Percentiles rank a stretch among this genome's conserved stretches.
Conservation (phyloP, 345 rosid genomes). For the Citrus trifoliata region DNA sequence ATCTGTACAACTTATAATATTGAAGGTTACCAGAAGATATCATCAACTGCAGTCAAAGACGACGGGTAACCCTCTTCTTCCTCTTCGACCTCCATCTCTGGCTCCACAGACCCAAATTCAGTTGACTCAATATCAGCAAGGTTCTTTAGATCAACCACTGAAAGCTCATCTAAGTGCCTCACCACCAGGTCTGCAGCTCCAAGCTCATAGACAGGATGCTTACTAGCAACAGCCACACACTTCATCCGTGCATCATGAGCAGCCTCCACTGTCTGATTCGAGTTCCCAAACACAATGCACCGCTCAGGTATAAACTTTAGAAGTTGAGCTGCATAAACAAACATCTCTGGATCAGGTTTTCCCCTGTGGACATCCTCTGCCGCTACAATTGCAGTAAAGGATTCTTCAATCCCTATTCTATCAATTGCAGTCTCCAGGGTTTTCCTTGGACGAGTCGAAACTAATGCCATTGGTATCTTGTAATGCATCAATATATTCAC, state of each 20-base stretch:
- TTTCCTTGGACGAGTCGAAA: slow-evolving; percentile 79
- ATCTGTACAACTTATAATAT: slow-evolving; percentile 51
- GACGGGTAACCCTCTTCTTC: slow-evolving; percentile 38
- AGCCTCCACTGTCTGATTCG: slow-evolving; percentile 89
- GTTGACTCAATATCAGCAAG: slow-evolving; percentile 76
- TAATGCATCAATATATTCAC: slow-evolving; percentile 74
- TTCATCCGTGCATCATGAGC: slow-evolving; percentile 94
- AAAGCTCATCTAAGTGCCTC: slow-evolving; percentile 71
- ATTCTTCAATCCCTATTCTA: slow-evolving; percentile 57
- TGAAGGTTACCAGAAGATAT: slow-evolving; percentile 58
- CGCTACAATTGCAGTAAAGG: slow-evolving; percentile 70
- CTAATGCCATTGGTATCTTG: slow-evolving; percentile 95
- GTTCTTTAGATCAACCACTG: slow-evolving; percentile 87
- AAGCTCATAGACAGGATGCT: slow-evolving; percentile 87
- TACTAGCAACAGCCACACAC: slow-evolving; percentile 95
- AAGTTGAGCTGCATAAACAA: slow-evolving; percentile 76
- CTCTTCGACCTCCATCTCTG: slow-evolving; percentile 69
- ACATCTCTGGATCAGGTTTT: slow-evolving; percentile 98
- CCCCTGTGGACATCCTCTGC: slow-evolving; percentile 93
- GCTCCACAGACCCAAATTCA: slow-evolving; percentile 57
- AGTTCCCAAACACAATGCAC: slow-evolving; percentile 94
- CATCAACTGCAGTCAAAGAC: slow-evolving; percentile 53
- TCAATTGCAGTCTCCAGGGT: slow-evolving; percentile 70
- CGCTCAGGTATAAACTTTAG: slow-evolving; percentile 86
- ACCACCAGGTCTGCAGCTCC: slow-evolving; percentile 94